Evolutionary conservation across 768 basidiomycete genomes (phyloP), one percentile per base, ranked within the genome.

Genomic region (Boletus fagicola): DNA sequence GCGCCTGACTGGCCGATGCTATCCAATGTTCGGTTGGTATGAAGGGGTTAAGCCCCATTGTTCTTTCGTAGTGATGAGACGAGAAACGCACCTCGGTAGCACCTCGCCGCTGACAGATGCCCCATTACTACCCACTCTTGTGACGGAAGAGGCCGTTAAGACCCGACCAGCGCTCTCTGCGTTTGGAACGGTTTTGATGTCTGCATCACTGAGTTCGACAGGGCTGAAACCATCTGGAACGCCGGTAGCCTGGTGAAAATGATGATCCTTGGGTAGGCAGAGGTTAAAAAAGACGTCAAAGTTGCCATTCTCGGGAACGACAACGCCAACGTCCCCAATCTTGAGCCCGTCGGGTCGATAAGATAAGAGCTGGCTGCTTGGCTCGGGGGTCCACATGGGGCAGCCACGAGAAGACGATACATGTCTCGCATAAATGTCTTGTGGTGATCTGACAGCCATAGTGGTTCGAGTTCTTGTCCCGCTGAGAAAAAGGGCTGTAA

Each of bases 251-350:
- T 39, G 28, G 22, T 62, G 56, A 8, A 58, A 63, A 2, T 53
- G 49, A 35, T 77, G 69, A 47, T 74, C 66, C 36, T 71, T 71
- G 46, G 75, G 64, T 2, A 72, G 52, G 42, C 71, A 74, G 9
- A 77, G 66, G 54, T 76, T 77, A 64, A 77, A 78, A 8, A 76
- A 68, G 45, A 72, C 70, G 51, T 72, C 70, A 35, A 78, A 78
- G 8, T 58, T 61, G 47, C 76, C 77, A 49, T 67, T 59, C 16
- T 65, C 65, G 3, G 72, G 65, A 13, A 31, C 66, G 22, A 78
- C 56, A n/a, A 76, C 65, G 11, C 75, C 74, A 12, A 78, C 72
- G 51, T 78, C 77, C 2, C 77, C 77, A 40, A 77, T 74, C 30
- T 57, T 69, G 43, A 74, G 66, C 0, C 75, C 76, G 38, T 63